Conservation (phyloP, 768 basidiomycete genomes). For the Porphyrellus cyaneotinctus region DNA sequence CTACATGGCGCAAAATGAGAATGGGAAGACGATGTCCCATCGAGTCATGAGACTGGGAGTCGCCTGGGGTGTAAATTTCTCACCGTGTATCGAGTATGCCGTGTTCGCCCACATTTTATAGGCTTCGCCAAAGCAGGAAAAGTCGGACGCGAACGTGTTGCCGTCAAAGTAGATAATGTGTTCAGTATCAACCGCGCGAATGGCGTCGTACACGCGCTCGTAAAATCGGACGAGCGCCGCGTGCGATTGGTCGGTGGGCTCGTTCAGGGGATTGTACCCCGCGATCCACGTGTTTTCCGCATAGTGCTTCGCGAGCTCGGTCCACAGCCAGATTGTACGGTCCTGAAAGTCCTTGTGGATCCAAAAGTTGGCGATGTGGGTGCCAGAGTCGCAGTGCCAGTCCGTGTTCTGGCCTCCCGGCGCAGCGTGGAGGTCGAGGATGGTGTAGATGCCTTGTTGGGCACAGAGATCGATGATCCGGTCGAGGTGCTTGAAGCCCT, state of each 20-base stretch:
- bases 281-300: constrained; percentile 78
- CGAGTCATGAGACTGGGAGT: background rate
- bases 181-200: constrained; percentile 63
- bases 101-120: constrained; percentile 65
- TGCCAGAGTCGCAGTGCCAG: constrained; percentile 76
- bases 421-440: constrained; percentile 77
- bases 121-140: constrained; percentile 65
- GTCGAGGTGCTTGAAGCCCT: constrained; percentile 80
- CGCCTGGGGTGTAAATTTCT: background rate
- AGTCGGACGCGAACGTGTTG: constrained; percentile 80
- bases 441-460: constrained; percentile 69
- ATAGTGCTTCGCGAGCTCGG: constrained; percentile 70
- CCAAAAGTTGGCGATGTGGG: constrained; percentile 74
- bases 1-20: constrained; percentile 9
- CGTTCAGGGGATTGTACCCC: constrained; percentile 84
- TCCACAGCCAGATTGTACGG: constrained; percentile 74
- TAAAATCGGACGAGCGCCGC: constrained; percentile 64
- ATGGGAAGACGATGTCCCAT: background rate
- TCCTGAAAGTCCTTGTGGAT: constrained; percentile 84
- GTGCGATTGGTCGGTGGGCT: constrained; percentile 69
- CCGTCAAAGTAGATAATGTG: constrained; percentile 81
- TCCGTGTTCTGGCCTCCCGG: constrained; percentile 73
- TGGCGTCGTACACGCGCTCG: constrained; percentile 61
- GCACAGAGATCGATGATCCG: constrained; percentile 75
- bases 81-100: constrained; percentile 74